A percentile compares a stretch with the other conserved stretches of the same genome.
Evolutionary conservation across 2,329 filamentous ascomycete species (phyloP).

Genomic region (Pseudogymnoascus sp.): DNA sequence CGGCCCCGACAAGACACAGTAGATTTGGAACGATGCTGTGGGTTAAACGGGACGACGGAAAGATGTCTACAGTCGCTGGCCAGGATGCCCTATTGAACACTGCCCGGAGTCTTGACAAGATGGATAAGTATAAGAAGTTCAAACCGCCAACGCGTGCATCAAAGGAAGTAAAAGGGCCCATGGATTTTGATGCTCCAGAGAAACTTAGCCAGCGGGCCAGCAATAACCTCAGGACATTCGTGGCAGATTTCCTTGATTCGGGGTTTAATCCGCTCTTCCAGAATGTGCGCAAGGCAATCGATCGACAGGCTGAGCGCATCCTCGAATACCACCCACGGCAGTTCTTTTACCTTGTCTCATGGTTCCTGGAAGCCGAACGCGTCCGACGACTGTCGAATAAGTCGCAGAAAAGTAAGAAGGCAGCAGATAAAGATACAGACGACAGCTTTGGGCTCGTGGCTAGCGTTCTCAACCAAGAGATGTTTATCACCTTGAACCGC

Average conservation of each 20-base stretch:
- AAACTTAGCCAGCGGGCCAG: constrained; percentile 65
- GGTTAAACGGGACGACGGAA: constrained; percentile 74
- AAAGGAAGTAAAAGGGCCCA: constrained; percentile 54
- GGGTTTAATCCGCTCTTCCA: constrained; percentile 89
- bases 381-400: constrained; percentile 56
- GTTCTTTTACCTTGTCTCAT: constrained; percentile 85
- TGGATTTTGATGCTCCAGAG: constrained; percentile 68
- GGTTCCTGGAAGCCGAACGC: constrained; percentile 85
- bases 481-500: constrained; percentile 79
- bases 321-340: constrained; percentile 70
- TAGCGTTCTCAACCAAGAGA: constrained; percentile 86
- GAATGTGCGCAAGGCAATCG: constrained; percentile 79
- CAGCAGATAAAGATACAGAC: constrained; percentile 41
- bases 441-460: constrained; percentile 83
- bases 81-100: constrained; percentile 74
- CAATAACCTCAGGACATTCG: constrained; percentile 70
- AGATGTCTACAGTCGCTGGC: constrained; percentile 78
- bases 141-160: constrained; percentile 63
- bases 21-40: constrained; percentile 96
- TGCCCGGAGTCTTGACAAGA: constrained; percentile 68
- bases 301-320: constrained; percentile 78
- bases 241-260: constrained; percentile 88
- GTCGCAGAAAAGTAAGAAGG: constrained; percentile 40
- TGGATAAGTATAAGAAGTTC: constrained; percentile 87
- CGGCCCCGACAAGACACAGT: constrained; percentile 79